Base-by-base conservation (phyloP, 1,139 yeast genomes). In the Suhomyces panamericanus region DNA sequence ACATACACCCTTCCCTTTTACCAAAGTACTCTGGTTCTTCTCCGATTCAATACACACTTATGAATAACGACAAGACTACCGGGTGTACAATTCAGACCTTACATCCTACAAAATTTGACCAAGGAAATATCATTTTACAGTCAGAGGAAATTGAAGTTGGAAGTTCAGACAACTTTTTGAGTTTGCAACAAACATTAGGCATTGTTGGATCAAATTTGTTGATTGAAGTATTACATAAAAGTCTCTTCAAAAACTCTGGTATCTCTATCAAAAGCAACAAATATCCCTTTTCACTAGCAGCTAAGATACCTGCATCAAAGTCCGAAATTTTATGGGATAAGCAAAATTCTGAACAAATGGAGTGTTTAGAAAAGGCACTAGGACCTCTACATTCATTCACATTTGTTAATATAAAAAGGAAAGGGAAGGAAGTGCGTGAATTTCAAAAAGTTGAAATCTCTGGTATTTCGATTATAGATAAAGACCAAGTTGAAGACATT, bases 41-140 rank as follows among this genome's bases (percentile, higher is more conserved):
- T 2, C 99, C 99, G 0, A 67, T 95, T 6, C 98, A 93, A 52
- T 77, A 81, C 50, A 84, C 96, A 0, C 63, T 95, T 20, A 64
- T 90, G 56, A 80, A 86, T 51, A 74, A 74, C 42, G 93, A 86
- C 52, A 35, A 52, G 1, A 52, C 46, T 26, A 85, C 98, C 0
- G 99, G 99, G 0, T 96, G 89, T 10, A 80, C 97, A 0, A 78
- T 95, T 0, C 99, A 93, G 62, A 87, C 96, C 0, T 64, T 93
- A 15, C 96, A 93, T 60, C 96, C 97, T 0, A 77, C 85, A 0
- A 77, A 83, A 58, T 93, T 93, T 57, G 99, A 93, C 56, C 74
- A 70, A 36, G 99, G 99, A 1, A 70, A 74, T 6, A 77, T 93
- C 0, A 60, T 93, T 1, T 62, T 73, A n/a, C 95, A 85, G 53